Percentiles rank a stretch among this genome's conserved stretches.
Evolutionary conservation across 2,329 filamentous ascomycete genomes (phyloP).

Genomic region (Diaporthe batatas): DNA sequence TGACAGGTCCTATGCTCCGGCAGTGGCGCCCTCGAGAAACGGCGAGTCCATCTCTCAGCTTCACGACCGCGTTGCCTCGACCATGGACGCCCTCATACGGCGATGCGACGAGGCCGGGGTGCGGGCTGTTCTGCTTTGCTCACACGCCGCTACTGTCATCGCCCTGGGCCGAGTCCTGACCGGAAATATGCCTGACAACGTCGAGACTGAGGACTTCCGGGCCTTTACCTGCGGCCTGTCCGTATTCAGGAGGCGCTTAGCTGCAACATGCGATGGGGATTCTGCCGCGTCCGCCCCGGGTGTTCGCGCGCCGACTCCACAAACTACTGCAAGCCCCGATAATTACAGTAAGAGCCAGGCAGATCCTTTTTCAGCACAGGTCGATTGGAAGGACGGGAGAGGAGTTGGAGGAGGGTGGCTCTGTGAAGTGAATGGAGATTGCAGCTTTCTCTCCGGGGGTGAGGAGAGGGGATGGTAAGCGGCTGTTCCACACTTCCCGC

Average conservation of each 20-base stretch:
- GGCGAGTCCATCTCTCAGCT: constrained; percentile 86
- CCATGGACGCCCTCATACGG: constrained; percentile 77
- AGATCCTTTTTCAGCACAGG: constrained; percentile 41
- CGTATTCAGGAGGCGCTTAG: constrained; percentile 62
- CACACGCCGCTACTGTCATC: constrained; percentile 92
- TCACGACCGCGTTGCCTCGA: constrained; percentile 82
- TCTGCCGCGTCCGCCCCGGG: background rate
- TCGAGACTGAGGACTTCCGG: constrained; percentile 82
- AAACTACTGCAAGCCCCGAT: constrained; percentile 42
- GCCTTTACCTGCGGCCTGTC: constrained; percentile 88
- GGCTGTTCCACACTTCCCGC: constrained; percentile 27
- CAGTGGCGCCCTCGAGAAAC: constrained; percentile 76
- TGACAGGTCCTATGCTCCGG: constrained; percentile 69
- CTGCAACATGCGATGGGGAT: background rate
- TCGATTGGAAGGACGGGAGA: constrained; percentile 68
- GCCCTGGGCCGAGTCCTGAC: constrained; percentile 87
- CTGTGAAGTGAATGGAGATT: constrained; percentile 85
- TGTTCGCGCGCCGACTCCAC: constrained; percentile 5
- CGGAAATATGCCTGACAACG: constrained; percentile 78
- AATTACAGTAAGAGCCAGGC: constrained; percentile 44
- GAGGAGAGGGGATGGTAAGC: constrained; percentile 90
- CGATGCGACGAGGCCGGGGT: constrained; percentile 79
- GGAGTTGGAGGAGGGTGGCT: constrained; percentile 84
- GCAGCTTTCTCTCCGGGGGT: constrained; percentile 82
- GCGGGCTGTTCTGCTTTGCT: constrained; percentile 82